Percentiles rank a stretch among this genome's conserved stretches.
These are phyloP conservation scores for Ceratobasidium sp. DNA, from an alignment of 1,284 basidiomycete genomes.

Conservation along the genomic window DNA sequence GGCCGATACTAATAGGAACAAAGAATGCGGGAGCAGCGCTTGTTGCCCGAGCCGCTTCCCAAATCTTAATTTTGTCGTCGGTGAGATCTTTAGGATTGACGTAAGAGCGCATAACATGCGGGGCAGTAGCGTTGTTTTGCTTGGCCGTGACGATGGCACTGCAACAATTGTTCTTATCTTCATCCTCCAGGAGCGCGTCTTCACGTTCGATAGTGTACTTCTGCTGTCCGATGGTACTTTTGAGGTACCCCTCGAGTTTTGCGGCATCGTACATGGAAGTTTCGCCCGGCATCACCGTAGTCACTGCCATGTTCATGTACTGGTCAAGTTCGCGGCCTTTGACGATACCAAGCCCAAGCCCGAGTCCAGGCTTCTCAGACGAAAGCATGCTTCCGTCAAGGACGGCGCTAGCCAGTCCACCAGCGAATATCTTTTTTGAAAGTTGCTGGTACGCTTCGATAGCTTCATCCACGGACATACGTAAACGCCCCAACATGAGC, in stretches of 20 bases:
- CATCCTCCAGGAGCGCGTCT: slow-evolving; percentile 5
- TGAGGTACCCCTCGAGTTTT: slow-evolving; percentile 16
- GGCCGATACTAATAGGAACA: background rate
- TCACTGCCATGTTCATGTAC: slow-evolving; percentile 3
- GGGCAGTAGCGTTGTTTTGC: background rate
- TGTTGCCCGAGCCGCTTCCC: slow-evolving; percentile 32
- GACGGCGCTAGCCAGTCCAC: background rate
- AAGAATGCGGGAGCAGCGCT: slow-evolving; percentile 25
- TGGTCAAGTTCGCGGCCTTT: background rate
- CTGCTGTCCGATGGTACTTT: background rate
- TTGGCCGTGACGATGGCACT: slow-evolving; percentile 22
- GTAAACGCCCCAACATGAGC: slow-evolving; percentile 49
- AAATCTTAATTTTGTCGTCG: slow-evolving; percentile 10
- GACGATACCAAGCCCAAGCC: slow-evolving; percentile 7
- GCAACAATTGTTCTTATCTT: background rate
- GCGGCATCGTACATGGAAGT: slow-evolving; percentile 1
- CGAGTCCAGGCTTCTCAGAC: background rate
- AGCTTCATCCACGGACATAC: slow-evolving; percentile 46
- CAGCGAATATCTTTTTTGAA: slow-evolving; percentile 26
- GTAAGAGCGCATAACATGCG: slow-evolving; percentile 24
- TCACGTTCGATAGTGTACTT: background rate
- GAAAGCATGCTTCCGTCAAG: background rate
- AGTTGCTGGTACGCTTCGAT: slow-evolving; percentile 38
- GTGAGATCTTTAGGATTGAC: background rate
- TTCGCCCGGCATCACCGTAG: background rate